phyloP scores from a whole-genome alignment of 805 yeast genomes.

The Barnettozyma wickerhamii region DNA sequence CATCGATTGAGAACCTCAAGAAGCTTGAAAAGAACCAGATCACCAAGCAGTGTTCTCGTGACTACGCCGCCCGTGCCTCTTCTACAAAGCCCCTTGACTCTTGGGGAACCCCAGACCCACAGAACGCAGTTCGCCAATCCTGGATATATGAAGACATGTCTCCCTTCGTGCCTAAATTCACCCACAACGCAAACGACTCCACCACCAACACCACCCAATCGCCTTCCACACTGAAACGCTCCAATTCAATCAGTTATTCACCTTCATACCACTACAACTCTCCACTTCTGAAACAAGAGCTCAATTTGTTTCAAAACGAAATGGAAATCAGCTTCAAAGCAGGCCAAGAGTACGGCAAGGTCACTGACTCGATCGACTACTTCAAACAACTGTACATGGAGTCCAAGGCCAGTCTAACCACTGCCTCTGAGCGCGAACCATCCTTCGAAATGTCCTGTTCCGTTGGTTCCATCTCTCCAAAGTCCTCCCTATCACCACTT shows the following conservation, averaged over 20 bases:
- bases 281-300: slow-evolving; percentile 6
- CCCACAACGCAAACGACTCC: too few species aligned
- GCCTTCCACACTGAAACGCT: slow-evolving; percentile 1
- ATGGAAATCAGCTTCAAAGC: slow-evolving; percentile 9
- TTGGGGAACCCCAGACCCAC: slow-evolving; percentile 23
- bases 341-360: slow-evolving; percentile 5
- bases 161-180: slow-evolving; percentile 10
- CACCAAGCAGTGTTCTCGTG: slow-evolving; percentile 16
- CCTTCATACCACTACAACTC: slow-evolving; percentile 10
- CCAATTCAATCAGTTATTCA: slow-evolving; percentile 9
- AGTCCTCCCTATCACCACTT: slow-evolving; percentile 4
- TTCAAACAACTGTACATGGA: slow-evolving; percentile 8
- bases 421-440: background rate
- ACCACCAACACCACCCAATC: too few species aligned
- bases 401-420: background rate
- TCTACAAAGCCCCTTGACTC: slow-evolving; percentile 4
- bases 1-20: slow-evolving; percentile 21
- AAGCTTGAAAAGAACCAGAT: slow-evolving; percentile 22
- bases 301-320: slow-evolving; percentile 11
- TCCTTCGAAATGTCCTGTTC: background rate
- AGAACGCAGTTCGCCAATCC: slow-evolving; percentile 21
- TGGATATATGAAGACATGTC: slow-evolving; percentile 22
- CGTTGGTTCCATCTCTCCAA: slow-evolving; percentile 4
- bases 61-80: slow-evolving; percentile 9
- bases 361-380: slow-evolving; percentile 11